Base-by-base conservation (phyloP, 129 eudicot species). In the Dittrichia graveolens region DNA sequence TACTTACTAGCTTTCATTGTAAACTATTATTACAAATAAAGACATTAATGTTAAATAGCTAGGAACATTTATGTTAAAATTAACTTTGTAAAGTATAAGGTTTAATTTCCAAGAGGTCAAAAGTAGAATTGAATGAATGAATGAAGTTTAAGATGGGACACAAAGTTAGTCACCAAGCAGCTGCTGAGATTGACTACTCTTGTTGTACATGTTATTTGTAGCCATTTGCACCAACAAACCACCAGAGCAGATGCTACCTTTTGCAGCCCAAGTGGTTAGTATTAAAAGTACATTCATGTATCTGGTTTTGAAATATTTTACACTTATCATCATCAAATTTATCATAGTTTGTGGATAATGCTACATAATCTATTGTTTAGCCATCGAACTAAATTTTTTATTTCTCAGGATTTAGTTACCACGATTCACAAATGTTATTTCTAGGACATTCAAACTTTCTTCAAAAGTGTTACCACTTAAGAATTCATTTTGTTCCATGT, bases 221-320 rank as follows among this genome's bases (percentile, higher is more conserved):
- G 97, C 89, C 78, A 80, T 92, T 64, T 92, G 96, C 74, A 73
- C 86, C 73, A 83, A 85, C 82, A 86, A 83, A 86, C 85, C 89
- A 13, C 89, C 96, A 41, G 96, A 92, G 57, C 83, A 74, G 73
- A 86, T 92, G 96, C 59, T 92, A 82, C 87, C 94, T 34, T 92
- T 92, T 81, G 98, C 98, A 67, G 78, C 96, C 70, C 95, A 85
- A 92, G 98, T 92, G 95, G 98, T 92, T 15, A 87, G 92, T 75
- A 67, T 55, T 14, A 10, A 16, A 13, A 41, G 31, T 81, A 55
- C 65, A 46, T 78, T 78, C 56, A 49, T 18, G 42, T 35, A 50
- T 75, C 53, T 43, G 18, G 15, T 63, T 59, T 18, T 37, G 65
- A 39, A 73, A 40, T 24, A 24, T 5, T 73, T 39, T 53, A 24